Base-by-base conservation (phyloP, 768 basidiomycete genomes). In the Suillus subaureus region DNA sequence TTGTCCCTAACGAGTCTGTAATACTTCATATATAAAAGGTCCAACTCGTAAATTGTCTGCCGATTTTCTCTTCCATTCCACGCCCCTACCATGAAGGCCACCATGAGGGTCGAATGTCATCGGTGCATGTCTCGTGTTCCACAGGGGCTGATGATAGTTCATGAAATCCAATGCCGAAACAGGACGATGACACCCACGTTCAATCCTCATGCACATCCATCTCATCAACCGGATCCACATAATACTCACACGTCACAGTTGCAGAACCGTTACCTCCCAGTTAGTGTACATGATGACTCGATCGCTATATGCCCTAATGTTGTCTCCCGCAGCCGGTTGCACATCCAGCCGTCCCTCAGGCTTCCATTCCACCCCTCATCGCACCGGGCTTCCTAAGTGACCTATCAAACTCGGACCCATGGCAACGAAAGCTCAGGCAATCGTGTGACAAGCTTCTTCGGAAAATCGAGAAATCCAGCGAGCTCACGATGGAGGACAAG, bases 381-480 rank as follows among this genome's bases (percentile, higher is more conserved):
- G n/a, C n/a, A 37, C 55, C 55, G n/a, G n/a, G n/a, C 15, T 57
- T 57, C 15, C 12, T 47, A 23, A 57, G 23, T 18, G 23, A 16
- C 4, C 23, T 37, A 39, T 16, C 56, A 11, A 23, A 39, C 16
- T 58, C 23, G 13, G 56, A 39, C 23, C 23, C 16, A 9, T 39
- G 56, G 37, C 56, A 23, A 39, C 37, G 56, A 39, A 8, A 58
- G 37, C 56, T 58, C 15, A 16, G 16, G 4, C 15, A 18, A 26
- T 58, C 16, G 16, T 37, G 16, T 15, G 37, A 58, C 37, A 26
- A 58, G 4, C 56, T 58, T 40, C 7, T 57, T 23, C n/a, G 37
- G 23, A 57, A 39, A 54, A 61, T 61, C 13, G 47, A 56, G 26
- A 61, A 31, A 61, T 61, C 61, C 37, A 57, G 28, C 7, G 61